A percentile compares a stretch with the other conserved stretches of the same genome.
These are phyloP conservation scores for Aegilops speltoides DNA, from an alignment of 176 grass and related monocot species.

Conservation along the genomic window DNA sequence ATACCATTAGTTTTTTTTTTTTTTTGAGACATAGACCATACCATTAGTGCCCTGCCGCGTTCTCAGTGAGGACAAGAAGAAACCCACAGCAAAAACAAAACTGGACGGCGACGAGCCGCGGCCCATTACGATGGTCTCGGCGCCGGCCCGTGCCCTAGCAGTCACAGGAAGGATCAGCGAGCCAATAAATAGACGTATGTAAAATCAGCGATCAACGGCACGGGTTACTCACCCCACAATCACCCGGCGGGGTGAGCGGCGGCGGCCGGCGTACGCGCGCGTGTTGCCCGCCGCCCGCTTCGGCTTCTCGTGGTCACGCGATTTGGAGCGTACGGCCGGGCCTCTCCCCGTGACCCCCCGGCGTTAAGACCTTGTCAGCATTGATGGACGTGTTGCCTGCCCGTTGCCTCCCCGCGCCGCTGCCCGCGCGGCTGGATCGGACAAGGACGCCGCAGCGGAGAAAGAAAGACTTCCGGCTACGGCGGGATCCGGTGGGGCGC, in stretches of 20 bases:
- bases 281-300: background rate
- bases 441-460: slow-evolving; percentile 12
- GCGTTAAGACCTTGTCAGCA: slow-evolving; percentile 23
- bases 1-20: too few species aligned
- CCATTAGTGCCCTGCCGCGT: background rate
- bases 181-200: too few species aligned
- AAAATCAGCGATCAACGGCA: too few species aligned
- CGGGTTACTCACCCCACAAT: background rate
- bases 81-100: background rate
- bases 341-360: slow-evolving; percentile 6
- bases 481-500: slow-evolving; percentile 10
- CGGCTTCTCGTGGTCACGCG: background rate
- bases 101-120: background rate
- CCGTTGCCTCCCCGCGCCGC: background rate
- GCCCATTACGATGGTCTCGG: too few species aligned
- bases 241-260: background rate
- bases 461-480: background rate
- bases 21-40: too few species aligned
- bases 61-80: background rate
- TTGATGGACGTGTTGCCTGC: slow-evolving; percentile 28
- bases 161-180: background rate
- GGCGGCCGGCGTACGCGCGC: background rate
- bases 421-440: background rate
- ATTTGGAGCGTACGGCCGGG: background rate
- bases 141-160: too few species aligned